A percentile compares a stretch with the other conserved stretches of the same genome.
Conservation (phyloP, 129 eudicot species). For the Gnaphalium uliginosum region DNA sequence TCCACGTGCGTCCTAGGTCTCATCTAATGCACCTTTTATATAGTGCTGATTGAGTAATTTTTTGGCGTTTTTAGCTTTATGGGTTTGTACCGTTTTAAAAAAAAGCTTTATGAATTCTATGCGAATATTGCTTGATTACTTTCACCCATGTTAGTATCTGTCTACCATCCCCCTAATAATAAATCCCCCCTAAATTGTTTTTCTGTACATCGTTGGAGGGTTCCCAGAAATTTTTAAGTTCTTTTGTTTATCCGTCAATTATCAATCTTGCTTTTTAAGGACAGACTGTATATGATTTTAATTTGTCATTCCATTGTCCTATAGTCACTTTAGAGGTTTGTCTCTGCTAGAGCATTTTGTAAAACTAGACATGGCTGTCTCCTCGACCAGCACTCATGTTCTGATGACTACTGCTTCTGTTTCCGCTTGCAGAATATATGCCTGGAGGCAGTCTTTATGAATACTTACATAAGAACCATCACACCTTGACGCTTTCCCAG, state of each 20-base stretch:
- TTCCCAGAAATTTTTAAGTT: background rate
- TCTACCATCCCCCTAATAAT: background rate
- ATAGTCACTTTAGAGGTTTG: background rate
- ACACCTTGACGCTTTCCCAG: constrained; percentile 50
- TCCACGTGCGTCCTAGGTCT: background rate
- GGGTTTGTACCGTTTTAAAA: background rate
- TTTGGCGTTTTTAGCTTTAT: constrained; percentile 1
- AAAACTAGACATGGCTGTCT: background rate
- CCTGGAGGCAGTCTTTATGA: constrained; percentile 90
- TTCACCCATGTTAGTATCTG: background rate
- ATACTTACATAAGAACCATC: constrained; percentile 63
- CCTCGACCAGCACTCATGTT: background rate
- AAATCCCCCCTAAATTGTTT: background rate
- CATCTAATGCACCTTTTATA: background rate
- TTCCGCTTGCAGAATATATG: constrained; percentile 71
- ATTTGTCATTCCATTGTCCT: background rate
- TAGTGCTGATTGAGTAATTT: background rate
- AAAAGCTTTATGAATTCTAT: background rate
- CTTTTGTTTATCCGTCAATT: background rate
- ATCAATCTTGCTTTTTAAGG: background rate
- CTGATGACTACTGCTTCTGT: constrained; percentile 14
- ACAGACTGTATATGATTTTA: background rate
- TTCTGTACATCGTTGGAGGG: background rate
- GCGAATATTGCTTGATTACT: background rate
- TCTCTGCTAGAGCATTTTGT: background rate